Base-by-base conservation (phyloP, 176 grass and related monocot genomes). In the Oryza nivara region DNA sequence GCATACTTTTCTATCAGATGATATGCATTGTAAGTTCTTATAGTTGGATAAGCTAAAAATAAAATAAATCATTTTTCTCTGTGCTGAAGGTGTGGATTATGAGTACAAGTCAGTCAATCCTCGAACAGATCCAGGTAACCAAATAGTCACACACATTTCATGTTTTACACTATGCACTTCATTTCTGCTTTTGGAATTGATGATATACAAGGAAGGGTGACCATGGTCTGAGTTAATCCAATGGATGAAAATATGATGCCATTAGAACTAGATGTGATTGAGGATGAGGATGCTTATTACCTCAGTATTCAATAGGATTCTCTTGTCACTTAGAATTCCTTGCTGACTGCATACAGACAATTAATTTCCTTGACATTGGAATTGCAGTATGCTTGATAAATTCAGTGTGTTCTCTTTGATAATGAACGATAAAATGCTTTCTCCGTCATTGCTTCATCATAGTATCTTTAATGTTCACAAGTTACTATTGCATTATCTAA, bases 41-140 rank as follows among this genome's bases (percentile, higher is more conserved):
- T 22, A 80, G 26, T 74, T 83, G 11, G 45, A 74, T 41, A 46
- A 38, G 9, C 9, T 79, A 61, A 69, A 48, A 48, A 32, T 32
- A 32, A 32, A 65, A 48, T 43, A 65, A 23, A 11, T 70, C 6
- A 40, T 64, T 65, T 20, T 9, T 86, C 7, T 83, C 20, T 77
- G 46, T 38, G 3, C 49, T 68, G 80, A 65, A 98, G 95, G 89
- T 77, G 85, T 98, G 80, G 83, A 90, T 68, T 95, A 93, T 20
- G 92, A 98, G 85, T 95, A 98, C 89, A 98, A 85, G 80, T 83
- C 95, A 36, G 89, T 98, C 71, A 87, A 95, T 26, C 89, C 94
- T 63, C 67, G 83, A 25, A 95, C 47, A 14, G 84, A 90, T 89
- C 76, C 87, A 88, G 87, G 92, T 98, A 79, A 65, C 34, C n/a